Percentiles rank a stretch among this genome's conserved stretches.
Conservation (phyloP, 148 eudicot genomes). For the Amaranthus hypochondriacus region DNA sequence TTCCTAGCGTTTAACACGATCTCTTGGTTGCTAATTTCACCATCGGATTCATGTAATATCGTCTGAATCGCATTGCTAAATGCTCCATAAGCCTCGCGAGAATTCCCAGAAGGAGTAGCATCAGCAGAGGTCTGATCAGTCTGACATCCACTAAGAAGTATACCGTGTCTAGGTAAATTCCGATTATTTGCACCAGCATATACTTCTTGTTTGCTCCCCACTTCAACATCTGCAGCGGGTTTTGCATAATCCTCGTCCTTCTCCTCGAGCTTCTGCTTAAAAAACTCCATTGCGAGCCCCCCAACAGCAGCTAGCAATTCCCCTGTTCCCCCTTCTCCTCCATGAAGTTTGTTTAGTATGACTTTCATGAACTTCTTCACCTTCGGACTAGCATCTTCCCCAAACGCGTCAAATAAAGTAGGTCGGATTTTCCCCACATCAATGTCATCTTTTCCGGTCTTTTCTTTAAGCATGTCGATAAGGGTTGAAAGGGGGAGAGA, state of each 20-base stretch:
- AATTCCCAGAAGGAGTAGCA: slow-evolving; percentile 66
- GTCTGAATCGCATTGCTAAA: slow-evolving; percentile 77
- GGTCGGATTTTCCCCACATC: slow-evolving; percentile 82
- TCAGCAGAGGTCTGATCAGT: slow-evolving; percentile 92
- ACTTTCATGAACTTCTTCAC: slow-evolving; percentile 91
- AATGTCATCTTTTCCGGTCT: slow-evolving; percentile 81
- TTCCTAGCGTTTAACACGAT: slow-evolving; percentile 59
- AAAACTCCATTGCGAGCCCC: slow-evolving; percentile 64
- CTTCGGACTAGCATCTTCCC: slow-evolving; percentile 92
- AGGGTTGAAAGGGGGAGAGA: slow-evolving; percentile 76
- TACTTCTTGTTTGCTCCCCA: slow-evolving; percentile 51
- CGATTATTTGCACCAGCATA: slow-evolving; percentile 59
- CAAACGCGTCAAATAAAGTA: slow-evolving; percentile 72
- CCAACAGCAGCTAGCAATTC: slow-evolving; percentile 65
- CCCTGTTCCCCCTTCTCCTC: slow-evolving; percentile 41
- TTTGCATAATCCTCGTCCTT: slow-evolving; percentile 60
- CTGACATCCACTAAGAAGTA: slow-evolving; percentile 90
- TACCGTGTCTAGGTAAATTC: slow-evolving; percentile 56
- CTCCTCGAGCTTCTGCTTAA: slow-evolving; percentile 70
- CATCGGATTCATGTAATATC: slow-evolving; percentile 52
- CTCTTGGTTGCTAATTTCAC: slow-evolving; percentile 41
- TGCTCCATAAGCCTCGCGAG: slow-evolving; percentile 71
- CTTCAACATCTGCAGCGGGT: slow-evolving; percentile 59
- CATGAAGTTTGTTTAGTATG: slow-evolving; percentile 46
- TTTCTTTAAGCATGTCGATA: slow-evolving; percentile 71